Percentiles rank a stretch among this genome's conserved stretches.
Conservation (phyloP, 1,284 basidiomycete genomes). For the Ceratobasidium sp. region DNA sequence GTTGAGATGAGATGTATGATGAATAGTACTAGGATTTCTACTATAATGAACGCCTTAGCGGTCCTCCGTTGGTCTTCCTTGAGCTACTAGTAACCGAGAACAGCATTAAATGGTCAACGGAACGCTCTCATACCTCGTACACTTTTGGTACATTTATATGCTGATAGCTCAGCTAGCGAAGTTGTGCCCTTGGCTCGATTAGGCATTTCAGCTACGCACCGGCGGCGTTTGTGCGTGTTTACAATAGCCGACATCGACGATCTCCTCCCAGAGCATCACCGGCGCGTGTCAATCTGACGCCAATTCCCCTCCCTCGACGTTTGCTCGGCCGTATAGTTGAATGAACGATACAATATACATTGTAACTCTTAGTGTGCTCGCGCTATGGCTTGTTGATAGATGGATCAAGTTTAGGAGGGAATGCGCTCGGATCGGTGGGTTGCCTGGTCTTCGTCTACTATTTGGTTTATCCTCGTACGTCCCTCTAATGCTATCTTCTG, state of each 20-base stretch:
- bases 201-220: no score
- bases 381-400: neutral
- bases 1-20: no score
- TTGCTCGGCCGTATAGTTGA: neutral
- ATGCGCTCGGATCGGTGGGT: neutral
- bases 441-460: constrained; percentile 9
- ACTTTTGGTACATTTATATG: neutral
- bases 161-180: no score
- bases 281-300: neutral
- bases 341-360: no score
- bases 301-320: neutral
- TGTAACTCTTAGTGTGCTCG: no score
- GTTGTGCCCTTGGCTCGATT: no score
- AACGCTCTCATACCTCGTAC: no score
- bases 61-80: no score
- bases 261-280: neutral
- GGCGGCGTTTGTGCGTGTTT: neutral
- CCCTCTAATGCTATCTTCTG: neutral
- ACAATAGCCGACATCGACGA: neutral
- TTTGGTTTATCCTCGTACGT: constrained; percentile 21
- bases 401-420: constrained; percentile 15
- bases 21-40: no score
- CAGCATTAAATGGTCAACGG: no score
- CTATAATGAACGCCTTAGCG: no score
- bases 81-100: no score